phyloP scores from a whole-genome alignment of 192 early-diverging fungal species.

The Podila epigama region DNA sequence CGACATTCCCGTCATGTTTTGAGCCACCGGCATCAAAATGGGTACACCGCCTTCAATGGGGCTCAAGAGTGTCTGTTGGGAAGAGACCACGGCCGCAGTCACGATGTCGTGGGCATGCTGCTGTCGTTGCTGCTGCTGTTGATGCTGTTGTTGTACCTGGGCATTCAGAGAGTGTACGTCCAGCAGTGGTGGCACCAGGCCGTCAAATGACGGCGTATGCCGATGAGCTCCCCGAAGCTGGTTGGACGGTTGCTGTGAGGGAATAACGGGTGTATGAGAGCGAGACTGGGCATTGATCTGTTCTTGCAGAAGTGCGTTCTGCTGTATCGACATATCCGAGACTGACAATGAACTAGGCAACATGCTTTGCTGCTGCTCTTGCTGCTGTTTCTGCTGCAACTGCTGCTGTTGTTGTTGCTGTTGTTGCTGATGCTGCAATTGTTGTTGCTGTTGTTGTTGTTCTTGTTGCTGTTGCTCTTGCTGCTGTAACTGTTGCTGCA shows the following conservation, averaged over 20 bases:
- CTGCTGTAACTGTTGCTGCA: conserved; percentile 16
- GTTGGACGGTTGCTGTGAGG: conserved; percentile 16
- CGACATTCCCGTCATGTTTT: conserved; percentile 14
- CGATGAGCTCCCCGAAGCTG: conserved; percentile 22
- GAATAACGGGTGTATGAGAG: conserved; percentile 36
- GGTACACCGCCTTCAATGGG: conserved; percentile 18
- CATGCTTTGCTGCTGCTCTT: conserved; percentile 16
- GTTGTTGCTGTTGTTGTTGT: conserved; percentile 4
- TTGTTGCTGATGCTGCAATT: conserved; percentile 13
- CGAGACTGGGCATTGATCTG: conserved; percentile 38
- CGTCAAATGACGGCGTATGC: conserved; percentile 32
- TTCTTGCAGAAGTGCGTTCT: conserved; percentile 32
- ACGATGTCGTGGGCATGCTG: conserved; percentile 30
- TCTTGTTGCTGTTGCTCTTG: conserved; percentile 14
- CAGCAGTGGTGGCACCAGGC: conserved; percentile 14
- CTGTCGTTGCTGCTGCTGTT: conserved; percentile 26
- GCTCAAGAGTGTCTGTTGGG: conserved; percentile 29
- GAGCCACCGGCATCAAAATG: conserved; percentile 22
- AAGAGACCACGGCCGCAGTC: conserved; percentile 9
- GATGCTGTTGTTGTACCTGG: conserved; percentile 43
- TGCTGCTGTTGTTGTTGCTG: conserved; percentile 25
- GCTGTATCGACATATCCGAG: conserved; percentile 15
- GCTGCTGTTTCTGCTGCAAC: conserved; percentile 3
- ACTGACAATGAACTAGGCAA: not conserved
- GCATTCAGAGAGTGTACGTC: conserved; percentile 20